phyloP scores from a whole-genome alignment of 2,329 filamentous ascomycete species.

The Rutstroemia sydowiana region DNA sequence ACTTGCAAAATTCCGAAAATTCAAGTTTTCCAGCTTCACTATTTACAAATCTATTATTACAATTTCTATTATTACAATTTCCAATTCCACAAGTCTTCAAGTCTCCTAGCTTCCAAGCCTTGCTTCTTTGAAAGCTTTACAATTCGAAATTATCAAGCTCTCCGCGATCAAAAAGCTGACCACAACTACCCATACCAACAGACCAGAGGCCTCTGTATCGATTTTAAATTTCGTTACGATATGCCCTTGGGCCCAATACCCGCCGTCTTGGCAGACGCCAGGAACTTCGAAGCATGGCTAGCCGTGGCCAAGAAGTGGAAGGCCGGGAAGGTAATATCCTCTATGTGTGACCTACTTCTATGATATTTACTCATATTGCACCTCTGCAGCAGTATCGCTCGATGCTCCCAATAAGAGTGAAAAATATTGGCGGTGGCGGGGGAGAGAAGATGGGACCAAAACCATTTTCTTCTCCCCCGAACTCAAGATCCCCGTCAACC shows the following conservation, averaged over 20 bases:
- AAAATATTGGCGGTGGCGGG: not conserved
- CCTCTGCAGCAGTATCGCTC: not conserved
- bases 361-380: not conserved
- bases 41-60: too few species aligned
- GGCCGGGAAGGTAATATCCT: conserved; percentile 2
- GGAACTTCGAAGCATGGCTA: conserved; percentile 9
- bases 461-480: not conserved
- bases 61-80: too few species aligned
- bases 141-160: too few species aligned
- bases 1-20: too few species aligned
- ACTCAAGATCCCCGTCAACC: not conserved
- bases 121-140: not conserved
- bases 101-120: not conserved
- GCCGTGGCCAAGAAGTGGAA: conserved; percentile 10
- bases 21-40: too few species aligned
- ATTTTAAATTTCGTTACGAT: not conserved
- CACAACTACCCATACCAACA: not conserved
- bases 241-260: not conserved
- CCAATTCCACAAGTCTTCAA: too few species aligned
- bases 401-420: not conserved
- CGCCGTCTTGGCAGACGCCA: conserved; percentile 2
- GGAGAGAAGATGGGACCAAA: not conserved
- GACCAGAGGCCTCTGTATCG: not conserved
- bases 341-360: not conserved
- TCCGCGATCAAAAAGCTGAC: not conserved